phyloP scores from a whole-genome alignment of 352 stramenopile genomes.

The Discostella stelligera region DNA sequence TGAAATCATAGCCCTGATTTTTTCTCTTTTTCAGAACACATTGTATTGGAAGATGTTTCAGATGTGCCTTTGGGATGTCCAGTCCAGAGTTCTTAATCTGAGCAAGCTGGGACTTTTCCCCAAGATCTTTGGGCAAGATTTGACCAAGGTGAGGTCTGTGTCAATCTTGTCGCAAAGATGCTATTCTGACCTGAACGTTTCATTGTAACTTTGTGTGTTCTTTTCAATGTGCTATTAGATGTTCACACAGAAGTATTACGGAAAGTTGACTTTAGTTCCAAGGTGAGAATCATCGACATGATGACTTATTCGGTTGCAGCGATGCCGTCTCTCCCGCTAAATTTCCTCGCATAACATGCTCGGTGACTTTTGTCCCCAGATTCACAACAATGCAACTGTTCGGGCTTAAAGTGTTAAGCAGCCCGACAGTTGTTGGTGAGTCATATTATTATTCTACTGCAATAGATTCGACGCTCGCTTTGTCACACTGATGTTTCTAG shows the following conservation, averaged over 20 bases:
- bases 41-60: conserved; percentile 82
- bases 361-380: conserved; percentile 61
- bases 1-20: background rate
- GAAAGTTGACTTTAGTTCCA: conserved; percentile 65
- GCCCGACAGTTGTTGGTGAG: conserved; percentile 60
- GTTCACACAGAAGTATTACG: conserved; percentile 89
- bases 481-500: background rate
- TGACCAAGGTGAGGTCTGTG: conserved; percentile 80
- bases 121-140: conserved; percentile 84
- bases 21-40: conserved; percentile 30
- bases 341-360: conserved; percentile 25
- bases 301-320: too few species aligned
- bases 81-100: conserved; percentile 70
- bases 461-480: background rate
- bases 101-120: conserved; percentile 87
- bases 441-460: conserved; percentile 42
- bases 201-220: conserved; percentile 35
- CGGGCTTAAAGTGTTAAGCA: conserved; percentile 77
- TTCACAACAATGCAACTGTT: conserved; percentile 82
- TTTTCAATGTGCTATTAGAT: conserved; percentile 16
- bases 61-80: conserved; percentile 84
- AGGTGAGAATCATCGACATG: too few species aligned
- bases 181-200: conserved; percentile 70
- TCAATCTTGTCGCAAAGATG: background rate
- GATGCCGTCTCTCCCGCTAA: too few species aligned